Evolutionary conservation across 805 yeast species (phyloP).

Genomic region (Yarrowia alimentaria): DNA sequence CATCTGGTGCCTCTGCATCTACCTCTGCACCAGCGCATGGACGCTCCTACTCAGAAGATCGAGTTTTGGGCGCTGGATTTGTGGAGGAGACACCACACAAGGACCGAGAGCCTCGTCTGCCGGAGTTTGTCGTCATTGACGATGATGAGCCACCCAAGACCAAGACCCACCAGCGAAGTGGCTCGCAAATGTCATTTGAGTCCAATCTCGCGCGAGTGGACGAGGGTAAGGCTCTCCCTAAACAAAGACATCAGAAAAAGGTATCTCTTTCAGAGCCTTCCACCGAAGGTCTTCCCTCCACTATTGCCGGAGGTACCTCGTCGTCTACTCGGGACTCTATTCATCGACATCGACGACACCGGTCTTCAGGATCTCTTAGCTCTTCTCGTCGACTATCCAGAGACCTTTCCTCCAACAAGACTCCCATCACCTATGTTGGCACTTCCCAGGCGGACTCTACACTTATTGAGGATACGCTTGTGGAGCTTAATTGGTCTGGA

Average conservation of each 20-base stretch:
- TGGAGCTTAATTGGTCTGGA: slow-evolving; percentile 74
- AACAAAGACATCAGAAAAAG: slow-evolving; percentile 23
- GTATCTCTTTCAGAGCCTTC: slow-evolving; percentile 11
- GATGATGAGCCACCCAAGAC: not conserved
- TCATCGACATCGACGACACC: slow-evolving; percentile 18
- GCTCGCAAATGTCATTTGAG: slow-evolving; percentile 13
- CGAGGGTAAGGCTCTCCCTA: slow-evolving; percentile 1
- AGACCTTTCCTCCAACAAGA: slow-evolving; percentile 5
- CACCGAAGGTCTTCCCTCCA: slow-evolving; percentile 16
- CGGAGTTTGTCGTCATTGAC: slow-evolving; percentile 13
- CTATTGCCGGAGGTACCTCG: not conserved
- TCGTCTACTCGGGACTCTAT: too few species aligned
- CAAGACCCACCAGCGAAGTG: slow-evolving; percentile 7
- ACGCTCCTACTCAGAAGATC: too few species aligned
- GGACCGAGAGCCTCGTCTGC: slow-evolving; percentile 10
- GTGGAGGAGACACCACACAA: slow-evolving; percentile 19
- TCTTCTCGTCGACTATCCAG: slow-evolving; percentile 15
- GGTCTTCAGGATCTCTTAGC: slow-evolving; percentile 5
- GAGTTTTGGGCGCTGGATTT: slow-evolving; percentile 12
- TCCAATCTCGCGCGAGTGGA: slow-evolving; percentile 8
- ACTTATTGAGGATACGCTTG: slow-evolving; percentile 62
- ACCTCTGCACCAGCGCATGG: too few species aligned
- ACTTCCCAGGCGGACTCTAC: slow-evolving; percentile 32
- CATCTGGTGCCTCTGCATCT: too few species aligned
- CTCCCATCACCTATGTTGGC: slow-evolving; percentile 18